Conservation (phyloP, 2,329 filamentous ascomycete genomes). For the Colletotrichum australisinense region DNA sequence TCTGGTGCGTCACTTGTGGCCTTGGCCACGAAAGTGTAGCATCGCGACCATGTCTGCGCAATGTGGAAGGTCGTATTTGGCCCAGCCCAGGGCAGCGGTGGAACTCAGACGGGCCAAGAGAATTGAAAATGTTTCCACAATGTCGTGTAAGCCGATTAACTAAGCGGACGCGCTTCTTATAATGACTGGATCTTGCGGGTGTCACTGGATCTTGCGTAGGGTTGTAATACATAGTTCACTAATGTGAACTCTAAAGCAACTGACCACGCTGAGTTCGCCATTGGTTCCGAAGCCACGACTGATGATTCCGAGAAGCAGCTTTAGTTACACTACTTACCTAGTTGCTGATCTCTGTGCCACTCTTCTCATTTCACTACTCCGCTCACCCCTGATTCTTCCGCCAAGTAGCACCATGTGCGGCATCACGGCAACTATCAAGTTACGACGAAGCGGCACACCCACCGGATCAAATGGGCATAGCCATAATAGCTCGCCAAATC, state of each 20-base stretch:
- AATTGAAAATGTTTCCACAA: background rate
- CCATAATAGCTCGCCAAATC: background rate
- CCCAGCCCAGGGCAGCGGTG: background rate
- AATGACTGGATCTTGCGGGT: too few relatives aligned
- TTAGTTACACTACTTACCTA: background rate
- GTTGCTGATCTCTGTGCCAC: background rate
- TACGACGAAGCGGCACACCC: background rate
- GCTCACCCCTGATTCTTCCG: background rate
- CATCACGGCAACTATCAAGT: conserved; percentile 21
- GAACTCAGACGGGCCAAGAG: background rate
- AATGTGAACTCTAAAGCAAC: background rate
- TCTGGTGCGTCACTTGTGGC: background rate
- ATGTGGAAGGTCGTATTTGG: background rate
- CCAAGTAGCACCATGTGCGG: conserved; percentile 19
- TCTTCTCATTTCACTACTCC: background rate
- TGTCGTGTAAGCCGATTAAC: background rate
- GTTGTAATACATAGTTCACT: background rate
- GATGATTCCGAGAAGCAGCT: background rate
- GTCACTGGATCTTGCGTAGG: background rate
- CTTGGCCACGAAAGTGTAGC: background rate
- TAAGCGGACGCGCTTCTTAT: background rate
- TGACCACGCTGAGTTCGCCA: background rate
- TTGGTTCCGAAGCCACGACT: background rate
- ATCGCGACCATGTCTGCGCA: background rate
- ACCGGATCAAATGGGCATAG: background rate